Base-by-base conservation (phyloP, 2,329 filamentous ascomycete genomes). In the Aspergillus novoparasiticus region DNA sequence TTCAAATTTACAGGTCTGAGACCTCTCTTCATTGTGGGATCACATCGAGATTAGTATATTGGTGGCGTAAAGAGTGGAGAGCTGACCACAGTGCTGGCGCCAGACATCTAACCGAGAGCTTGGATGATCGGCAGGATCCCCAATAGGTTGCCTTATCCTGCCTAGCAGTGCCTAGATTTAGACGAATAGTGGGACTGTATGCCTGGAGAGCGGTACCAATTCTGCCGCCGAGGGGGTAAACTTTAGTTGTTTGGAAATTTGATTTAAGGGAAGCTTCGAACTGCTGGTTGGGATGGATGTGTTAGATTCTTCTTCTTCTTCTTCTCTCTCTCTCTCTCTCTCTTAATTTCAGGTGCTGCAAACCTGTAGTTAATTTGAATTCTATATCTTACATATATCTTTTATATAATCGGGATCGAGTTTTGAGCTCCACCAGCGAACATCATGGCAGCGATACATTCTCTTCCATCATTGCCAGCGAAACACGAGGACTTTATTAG, bases 401-500 rank as follows among this genome's bases (percentile, higher is more conserved):
- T 51, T 21, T 28, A 12, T 32, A 32, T 19, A 5, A 32, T 30
- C 26, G 16, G 6, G 10, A n/a, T 10, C 14, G 16, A 50, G 26
- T 19, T 30, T 10, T 50, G 46, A 30, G 26, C 30, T 21, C 28
- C 12, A 10, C 30, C 39, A 16, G 21, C 19, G 1, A 34, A 45
- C 51, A 59, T 12, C 59, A 66, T 66, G 63, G 55, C 59, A 11
- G 48, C 46, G 12, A 34, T 26, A 34, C 48, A 56, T 28, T 61
- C 61, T 16, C 62, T 77, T 21, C 75, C 75, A 10, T n/a, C 64
- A 10, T 43, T 76, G 6, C 76, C 75, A 3, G 68, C 61, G 10
- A 69, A 71, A 21, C 75, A 78, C 51, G 58, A 62, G 14, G 59
- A 73, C 11, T 74, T 78, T 32, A 39, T 74, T 41, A 48, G 61